Percentiles rank a stretch among this genome's conserved stretches.
Conservation (phyloP, 2,329 filamentous ascomycete species). For the Claviceps citrina region DNA sequence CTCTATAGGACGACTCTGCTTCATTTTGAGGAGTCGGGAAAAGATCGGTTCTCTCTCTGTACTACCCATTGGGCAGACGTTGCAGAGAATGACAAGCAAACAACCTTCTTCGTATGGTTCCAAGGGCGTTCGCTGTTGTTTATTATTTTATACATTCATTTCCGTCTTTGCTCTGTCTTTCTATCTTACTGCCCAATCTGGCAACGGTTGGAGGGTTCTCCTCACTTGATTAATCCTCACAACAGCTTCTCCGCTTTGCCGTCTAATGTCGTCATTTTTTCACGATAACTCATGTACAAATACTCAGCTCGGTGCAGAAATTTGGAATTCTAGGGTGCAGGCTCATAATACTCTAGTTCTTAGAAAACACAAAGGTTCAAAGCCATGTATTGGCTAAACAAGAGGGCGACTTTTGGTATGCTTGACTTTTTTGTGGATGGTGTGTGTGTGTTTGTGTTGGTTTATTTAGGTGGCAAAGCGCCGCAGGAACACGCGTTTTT, state of each 20-base stretch:
- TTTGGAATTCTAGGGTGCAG: neutral
- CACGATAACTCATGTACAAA: conserved; percentile 18
- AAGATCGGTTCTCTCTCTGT: no score
- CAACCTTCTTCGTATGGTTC: neutral
- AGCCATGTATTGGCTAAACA: neutral
- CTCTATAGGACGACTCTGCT: neutral
- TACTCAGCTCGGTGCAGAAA: conserved; percentile 14
- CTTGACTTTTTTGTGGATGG: no score
- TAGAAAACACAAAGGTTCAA: neutral
- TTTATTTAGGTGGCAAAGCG: neutral
- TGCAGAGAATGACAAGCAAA: neutral
- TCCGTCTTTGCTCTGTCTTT: neutral
- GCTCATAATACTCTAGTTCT: neutral
- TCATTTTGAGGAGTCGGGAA: no score
- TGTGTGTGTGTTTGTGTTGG: no score
- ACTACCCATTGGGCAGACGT: no score
- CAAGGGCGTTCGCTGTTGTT: neutral
- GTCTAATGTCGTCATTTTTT: conserved; percentile 3
- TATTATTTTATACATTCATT: neutral
- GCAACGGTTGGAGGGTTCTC: neutral
- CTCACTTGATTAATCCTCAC: neutral
- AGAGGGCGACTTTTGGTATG: neutral
- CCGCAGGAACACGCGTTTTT: neutral
- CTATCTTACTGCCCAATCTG: neutral
- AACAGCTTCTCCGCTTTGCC: neutral